Evolutionary conservation across 805 yeast species (phyloP), one percentile per base, ranked within the genome.

Genomic region (Blastobotrys americana): DNA sequence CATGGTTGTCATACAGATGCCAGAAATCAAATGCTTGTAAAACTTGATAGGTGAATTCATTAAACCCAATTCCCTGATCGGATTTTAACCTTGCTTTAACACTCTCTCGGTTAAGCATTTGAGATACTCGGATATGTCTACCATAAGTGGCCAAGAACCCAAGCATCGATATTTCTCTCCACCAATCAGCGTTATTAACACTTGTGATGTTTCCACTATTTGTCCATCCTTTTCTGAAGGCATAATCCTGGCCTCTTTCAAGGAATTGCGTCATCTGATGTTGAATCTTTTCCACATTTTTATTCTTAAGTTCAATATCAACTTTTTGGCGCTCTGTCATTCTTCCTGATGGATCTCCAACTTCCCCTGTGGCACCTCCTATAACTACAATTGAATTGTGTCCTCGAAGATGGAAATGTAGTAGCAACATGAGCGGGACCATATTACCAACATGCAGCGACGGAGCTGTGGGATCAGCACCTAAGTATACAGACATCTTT

Each of bases 331-430:
- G 71, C 57, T 88, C 97, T 0, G 89, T 77, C 0, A 73, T 67
- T 54, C 96, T 72, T 0, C 97, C 98, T 43, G 96, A 85, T 5
- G 98, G 98, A 62, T 93, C 98, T 5, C 98, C 98, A 1, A 93
- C 95, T 9, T 76, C 74, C 5, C 96, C 97, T 0, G 98, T 93
- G 4, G 97, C 98, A 1, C 69, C 70, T 3, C 68, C 70, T 5
- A 93, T 88, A 4, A 90, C 63, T 0, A 90, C 87, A 4, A 81
- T 77, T n/a, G 87, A 77, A 48, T 76, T 74, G 60, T 88, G 96
- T 1, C 98, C 98, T 27, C 93, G 69, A 25, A 88, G 64, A 50
- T 78, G 78, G 62, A 88, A 88, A 63, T 93, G 96, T 37, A 93
- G 67, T 37, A 90, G 65, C 1, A 86, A 77, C 81, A 93, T 77